Evolutionary conservation across 306 rosid genomes (phyloP).

Genomic region (Dalbergia cultrata): DNA sequence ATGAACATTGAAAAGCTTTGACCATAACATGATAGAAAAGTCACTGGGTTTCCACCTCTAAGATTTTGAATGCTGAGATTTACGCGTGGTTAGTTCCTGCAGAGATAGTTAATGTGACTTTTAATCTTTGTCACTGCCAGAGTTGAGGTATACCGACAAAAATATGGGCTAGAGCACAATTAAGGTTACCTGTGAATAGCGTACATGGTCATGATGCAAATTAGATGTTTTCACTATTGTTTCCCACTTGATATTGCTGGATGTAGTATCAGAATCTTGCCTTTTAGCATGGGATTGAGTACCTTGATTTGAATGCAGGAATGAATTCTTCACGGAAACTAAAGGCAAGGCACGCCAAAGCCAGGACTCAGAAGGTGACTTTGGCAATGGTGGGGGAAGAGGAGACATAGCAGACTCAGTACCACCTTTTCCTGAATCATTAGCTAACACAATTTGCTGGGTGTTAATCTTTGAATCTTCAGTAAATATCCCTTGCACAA

Average conservation of each 20-base stretch:
- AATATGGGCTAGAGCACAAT: conserved; percentile 5
- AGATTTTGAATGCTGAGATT: conserved; percentile 66
- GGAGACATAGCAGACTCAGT: conserved; percentile 52
- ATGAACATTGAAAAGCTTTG: conserved; percentile 26
- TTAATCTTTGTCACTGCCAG: conserved; percentile 12
- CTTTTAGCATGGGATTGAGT: conserved; percentile 49
- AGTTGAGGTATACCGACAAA: conserved; percentile 11
- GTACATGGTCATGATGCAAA: conserved; percentile 72
- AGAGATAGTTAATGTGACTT: conserved; percentile 30
- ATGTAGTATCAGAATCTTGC: conserved; percentile 55
- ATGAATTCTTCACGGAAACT: conserved; percentile 55
- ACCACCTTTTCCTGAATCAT: conserved; percentile 46
- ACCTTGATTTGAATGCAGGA: conserved; percentile 52
- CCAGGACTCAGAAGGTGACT: conserved; percentile 97
- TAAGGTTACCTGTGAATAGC: conserved; percentile 86
- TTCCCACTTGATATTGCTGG: conserved; percentile 80
- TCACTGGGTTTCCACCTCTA: conserved; percentile 45
- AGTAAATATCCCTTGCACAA: conserved; percentile 18
- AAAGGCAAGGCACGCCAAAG: conserved; percentile 86
- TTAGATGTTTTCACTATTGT: conserved; percentile 89
- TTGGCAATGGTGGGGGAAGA: conserved; percentile 86
- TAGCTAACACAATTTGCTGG: conserved; percentile 52
- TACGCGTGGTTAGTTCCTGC: conserved; percentile 78
- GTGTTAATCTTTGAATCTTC: conserved; percentile 45
- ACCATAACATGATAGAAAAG: conserved; percentile 31